Percentiles rank a stretch among this genome's conserved stretches.
phyloP scores from a whole-genome alignment of 2,329 filamentous ascomycete species.

The Aphanoascus verrucosus region DNA sequence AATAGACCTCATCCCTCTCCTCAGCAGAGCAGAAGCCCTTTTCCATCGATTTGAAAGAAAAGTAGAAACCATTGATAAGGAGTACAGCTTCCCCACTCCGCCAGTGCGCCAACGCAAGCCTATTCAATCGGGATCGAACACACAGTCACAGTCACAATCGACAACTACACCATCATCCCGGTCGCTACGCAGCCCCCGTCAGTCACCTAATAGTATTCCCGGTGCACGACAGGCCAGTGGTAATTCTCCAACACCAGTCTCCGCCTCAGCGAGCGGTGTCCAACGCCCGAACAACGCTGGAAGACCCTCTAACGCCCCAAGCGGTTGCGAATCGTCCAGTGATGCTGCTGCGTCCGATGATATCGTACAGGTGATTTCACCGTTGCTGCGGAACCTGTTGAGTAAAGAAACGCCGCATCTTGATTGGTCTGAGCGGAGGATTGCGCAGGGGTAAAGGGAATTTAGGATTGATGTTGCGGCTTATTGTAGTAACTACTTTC shows the following conservation, averaged over 20 bases:
- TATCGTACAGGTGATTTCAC: conserved; percentile 47
- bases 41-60: conserved; percentile 81
- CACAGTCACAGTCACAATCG: conserved; percentile 1
- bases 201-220: too few species aligned
- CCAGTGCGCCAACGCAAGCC: conserved; percentile 21
- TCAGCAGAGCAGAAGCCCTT: conserved; percentile 77
- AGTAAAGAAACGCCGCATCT: conserved; percentile 43
- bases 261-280: conserved; percentile 5
- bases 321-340: conserved; percentile 16
- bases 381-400: conserved; percentile 52
- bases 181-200: background rate
- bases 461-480: too few species aligned
- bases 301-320: background rate
- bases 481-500: background rate
- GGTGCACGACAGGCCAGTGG: too few species aligned
- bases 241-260: too few species aligned
- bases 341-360: conserved; percentile 12
- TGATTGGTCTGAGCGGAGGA: background rate
- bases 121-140: background rate
- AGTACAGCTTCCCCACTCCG: conserved; percentile 65
- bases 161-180: background rate
- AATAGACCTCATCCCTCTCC: conserved; percentile 78
- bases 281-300: background rate
- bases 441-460: too few species aligned
- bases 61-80: conserved; percentile 86